These are phyloP conservation scores for Mucor mucedo DNA, from an alignment of 371 early-diverging fungal genomes.

Conservation along the genomic window DNA sequence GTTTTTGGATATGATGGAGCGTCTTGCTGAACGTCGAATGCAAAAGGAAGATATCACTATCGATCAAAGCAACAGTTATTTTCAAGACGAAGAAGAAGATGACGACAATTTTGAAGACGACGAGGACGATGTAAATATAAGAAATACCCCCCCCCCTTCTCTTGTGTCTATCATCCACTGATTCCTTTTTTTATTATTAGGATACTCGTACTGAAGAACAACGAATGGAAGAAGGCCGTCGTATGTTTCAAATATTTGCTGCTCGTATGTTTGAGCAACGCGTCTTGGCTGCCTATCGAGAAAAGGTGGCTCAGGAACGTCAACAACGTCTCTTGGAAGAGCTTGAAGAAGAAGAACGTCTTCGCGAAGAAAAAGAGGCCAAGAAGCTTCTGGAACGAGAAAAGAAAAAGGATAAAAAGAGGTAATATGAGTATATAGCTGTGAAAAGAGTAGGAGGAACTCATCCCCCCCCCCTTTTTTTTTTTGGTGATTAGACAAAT, in stretches of 20 bases:
- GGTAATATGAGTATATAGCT: constrained; percentile 33
- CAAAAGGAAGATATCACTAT: constrained; percentile 70
- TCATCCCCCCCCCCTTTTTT: background rate
- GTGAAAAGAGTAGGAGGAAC: background rate
- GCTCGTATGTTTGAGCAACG: constrained; percentile 96
- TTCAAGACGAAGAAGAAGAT: constrained; percentile 58
- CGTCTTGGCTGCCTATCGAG: constrained; percentile 88
- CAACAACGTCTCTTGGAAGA: constrained; percentile 81
- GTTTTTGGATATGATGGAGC: constrained; percentile 94
- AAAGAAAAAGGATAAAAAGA: constrained; percentile 64
- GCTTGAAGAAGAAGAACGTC: constrained; percentile 79
- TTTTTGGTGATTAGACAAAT: constrained; percentile 29
- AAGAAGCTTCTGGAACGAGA: constrained; percentile 73
- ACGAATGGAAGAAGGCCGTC: constrained; percentile 91
- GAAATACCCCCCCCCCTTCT: too few species aligned
- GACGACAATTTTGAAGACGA: constrained; percentile 68
- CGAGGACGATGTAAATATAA: constrained; percentile 37
- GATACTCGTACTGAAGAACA: constrained; percentile 82
- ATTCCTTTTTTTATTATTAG: constrained; percentile 32
- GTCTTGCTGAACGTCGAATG: constrained; percentile 85
- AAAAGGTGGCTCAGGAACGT: constrained; percentile 87
- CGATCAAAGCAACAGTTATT: constrained; percentile 32
- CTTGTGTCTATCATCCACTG: too few species aligned
- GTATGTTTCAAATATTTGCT: constrained; percentile 94
- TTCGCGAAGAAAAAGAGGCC: constrained; percentile 70